phyloP scores from a whole-genome alignment of 306 rosid species.

The Datisca glomerata region DNA sequence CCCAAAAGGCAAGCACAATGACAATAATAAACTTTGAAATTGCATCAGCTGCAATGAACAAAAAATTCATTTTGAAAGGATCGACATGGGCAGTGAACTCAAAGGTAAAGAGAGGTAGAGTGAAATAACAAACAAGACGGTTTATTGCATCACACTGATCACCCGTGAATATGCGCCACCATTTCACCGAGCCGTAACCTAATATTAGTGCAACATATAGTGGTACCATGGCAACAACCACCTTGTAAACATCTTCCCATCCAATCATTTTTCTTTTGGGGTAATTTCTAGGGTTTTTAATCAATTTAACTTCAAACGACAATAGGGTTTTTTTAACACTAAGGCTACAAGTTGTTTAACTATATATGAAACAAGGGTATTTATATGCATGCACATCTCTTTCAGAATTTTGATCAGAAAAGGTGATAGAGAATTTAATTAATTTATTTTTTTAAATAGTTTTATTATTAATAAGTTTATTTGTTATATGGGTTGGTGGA shows the following conservation, averaged over 20 bases:
- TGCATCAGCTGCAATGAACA: conserved; percentile 55
- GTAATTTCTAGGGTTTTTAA: no score
- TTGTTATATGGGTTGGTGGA: no score
- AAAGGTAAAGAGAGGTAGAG: conserved; percentile 78
- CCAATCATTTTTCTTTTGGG: conserved; percentile 56
- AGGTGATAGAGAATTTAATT: no score
- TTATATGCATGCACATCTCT: no score
- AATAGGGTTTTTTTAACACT: no score
- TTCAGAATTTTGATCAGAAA: no score
- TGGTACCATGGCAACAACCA: conserved; percentile 64
- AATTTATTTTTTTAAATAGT: no score
- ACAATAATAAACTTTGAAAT: conserved; percentile 62
- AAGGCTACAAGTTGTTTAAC: no score
- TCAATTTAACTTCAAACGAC: no score
- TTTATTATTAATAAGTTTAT: no score
- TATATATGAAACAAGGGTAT: no score
- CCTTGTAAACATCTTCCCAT: conserved; percentile 78
- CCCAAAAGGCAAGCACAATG: conserved; percentile 53
- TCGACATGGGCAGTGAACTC: conserved; percentile 70
- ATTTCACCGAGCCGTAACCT: conserved; percentile 79
- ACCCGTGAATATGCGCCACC: conserved; percentile 72
- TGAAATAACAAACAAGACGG: conserved; percentile 75
- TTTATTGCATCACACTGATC: conserved; percentile 83
- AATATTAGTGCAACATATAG: conserved; percentile 62
- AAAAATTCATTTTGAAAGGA: conserved; percentile 61